Conservation (phyloP, 345 rosid genomes). For the Brassica napus region Da-Ae NC_063436.1:30564001-30564500, state of each 20-base stretch:
- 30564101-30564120: not conserved
- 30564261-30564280: conserved; percentile 2
- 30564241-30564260: not conserved
- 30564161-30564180: not conserved
- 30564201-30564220: not conserved
- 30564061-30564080: not conserved
- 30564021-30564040: not conserved
- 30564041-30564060: conserved; percentile 15
- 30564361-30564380: conserved; percentile 29
- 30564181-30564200: not conserved
- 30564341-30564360: conserved; percentile 30
- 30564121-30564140: not conserved
- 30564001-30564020: conserved; percentile 1
- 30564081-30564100: not conserved
- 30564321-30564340: conserved; percentile 32
- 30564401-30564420: conserved; percentile 13
- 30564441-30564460: conserved; percentile 6
- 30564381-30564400: conserved; percentile 27
- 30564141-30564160: not conserved
- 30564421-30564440: conserved; percentile 21
- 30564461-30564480: no score
- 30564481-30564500: no score
- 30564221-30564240: not conserved
- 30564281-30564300: not conserved
- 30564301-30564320: conserved; percentile 24